These are phyloP conservation scores for Panellus pusillus DNA, from an alignment of 768 basidiomycete genomes.

Conservation along the genomic window DNA sequence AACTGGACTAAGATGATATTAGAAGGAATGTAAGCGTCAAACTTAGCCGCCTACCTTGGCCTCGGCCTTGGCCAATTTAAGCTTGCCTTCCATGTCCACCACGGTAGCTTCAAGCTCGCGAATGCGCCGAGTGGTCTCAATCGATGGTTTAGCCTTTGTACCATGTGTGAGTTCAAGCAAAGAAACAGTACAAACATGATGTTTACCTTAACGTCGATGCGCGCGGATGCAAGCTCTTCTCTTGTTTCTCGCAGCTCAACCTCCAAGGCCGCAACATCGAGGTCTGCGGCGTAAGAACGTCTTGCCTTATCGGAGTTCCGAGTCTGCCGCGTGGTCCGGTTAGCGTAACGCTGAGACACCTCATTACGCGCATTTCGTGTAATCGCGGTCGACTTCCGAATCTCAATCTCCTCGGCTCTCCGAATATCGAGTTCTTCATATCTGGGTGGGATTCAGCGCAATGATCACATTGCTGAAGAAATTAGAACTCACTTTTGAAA, in stretches of 20 bases:
- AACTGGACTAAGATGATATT: too few species aligned
- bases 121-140: too few species aligned
- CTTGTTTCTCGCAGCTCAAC: background rate
- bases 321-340: constrained; percentile 1
- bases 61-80: too few species aligned
- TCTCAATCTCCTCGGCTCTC: constrained; percentile 7
- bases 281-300: background rate
- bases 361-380: constrained; percentile 5
- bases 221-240: too few species aligned
- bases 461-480: background rate
- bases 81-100: too few species aligned
- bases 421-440: constrained; percentile 5
- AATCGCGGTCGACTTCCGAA: background rate
- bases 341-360: constrained; percentile 2
- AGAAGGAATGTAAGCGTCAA: too few species aligned
- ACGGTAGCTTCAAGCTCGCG: too few species aligned
- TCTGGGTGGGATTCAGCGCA: constrained; percentile 3
- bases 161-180: too few species aligned
- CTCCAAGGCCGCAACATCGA: background rate
- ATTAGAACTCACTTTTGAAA: constrained; percentile 8
- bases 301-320: background rate
- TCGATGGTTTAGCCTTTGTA: too few species aligned
- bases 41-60: too few species aligned
- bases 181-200: too few species aligned
- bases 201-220: too few species aligned